These are phyloP conservation scores for Penicillium ochrochloron DNA, from an alignment of 495 filamentous ascomycete genomes.

Conservation along the genomic window DNA sequence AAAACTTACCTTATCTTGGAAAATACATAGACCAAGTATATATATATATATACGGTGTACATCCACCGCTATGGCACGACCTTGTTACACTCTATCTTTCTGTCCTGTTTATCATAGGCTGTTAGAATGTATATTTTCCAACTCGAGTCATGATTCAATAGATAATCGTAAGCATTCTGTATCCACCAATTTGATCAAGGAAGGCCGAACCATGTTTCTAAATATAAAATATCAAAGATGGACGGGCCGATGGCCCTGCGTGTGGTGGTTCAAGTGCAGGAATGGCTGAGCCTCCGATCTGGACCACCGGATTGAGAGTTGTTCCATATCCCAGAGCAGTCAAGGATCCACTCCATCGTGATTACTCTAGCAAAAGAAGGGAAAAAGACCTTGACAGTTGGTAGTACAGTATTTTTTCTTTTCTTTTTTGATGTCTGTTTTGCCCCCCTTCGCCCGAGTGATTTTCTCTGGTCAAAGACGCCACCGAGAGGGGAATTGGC, in stretches of 20 bases:
- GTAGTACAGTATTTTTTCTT: not conserved
- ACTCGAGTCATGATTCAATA: not conserved
- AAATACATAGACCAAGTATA: not conserved
- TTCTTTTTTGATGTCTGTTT: not conserved
- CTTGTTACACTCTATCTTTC: too few relatives aligned
- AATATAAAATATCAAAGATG: constrained; percentile 12
- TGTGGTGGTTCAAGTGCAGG: constrained; percentile 5
- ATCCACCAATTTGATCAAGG: not conserved
- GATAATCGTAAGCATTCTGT: not conserved
- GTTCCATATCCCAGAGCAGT: not conserved
- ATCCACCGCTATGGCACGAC: too few relatives aligned
- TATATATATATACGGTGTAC: not conserved
- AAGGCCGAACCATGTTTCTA: constrained; percentile 9
- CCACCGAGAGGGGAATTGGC: constrained; percentile 1
- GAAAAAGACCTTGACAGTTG: not conserved
- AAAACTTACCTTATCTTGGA: not conserved
- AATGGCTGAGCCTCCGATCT: constrained; percentile 4
- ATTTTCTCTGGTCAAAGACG: constrained; percentile 5
- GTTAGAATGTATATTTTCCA: not conserved
- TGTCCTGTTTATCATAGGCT: not conserved
- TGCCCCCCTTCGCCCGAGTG: not conserved
- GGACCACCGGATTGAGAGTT: not conserved
- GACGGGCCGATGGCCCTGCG: constrained; percentile 8
- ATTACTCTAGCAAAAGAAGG: not conserved
- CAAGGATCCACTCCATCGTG: not conserved